A percentile compares a stretch with the other conserved stretches of the same genome.
Conservation (phyloP, 768 basidiomycete genomes). For the Russula earlei region DNA sequence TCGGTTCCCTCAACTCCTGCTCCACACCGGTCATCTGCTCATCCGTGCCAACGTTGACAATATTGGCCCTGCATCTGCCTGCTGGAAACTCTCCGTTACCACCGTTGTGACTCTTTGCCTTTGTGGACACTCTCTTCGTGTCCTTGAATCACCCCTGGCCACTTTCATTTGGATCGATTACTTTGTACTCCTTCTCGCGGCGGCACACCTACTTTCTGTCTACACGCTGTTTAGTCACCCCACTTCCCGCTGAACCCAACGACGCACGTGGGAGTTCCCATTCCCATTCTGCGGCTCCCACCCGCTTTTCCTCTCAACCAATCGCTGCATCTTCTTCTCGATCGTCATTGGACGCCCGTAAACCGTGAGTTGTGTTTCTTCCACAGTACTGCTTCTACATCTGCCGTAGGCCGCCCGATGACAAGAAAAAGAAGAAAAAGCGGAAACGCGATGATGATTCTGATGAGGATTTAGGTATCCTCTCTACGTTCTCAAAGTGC, state of each 20-base stretch:
- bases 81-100: not conserved
- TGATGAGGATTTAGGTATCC: slow-evolving; percentile 52
- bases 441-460: slow-evolving; percentile 73
- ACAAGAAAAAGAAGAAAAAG: slow-evolving; percentile 79
- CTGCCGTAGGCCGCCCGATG: slow-evolving; percentile 32
- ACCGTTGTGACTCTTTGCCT: not conserved
- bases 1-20: slow-evolving; percentile 1
- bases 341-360: slow-evolving; percentile 54
- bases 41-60: not conserved
- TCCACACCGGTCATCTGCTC: not conserved
- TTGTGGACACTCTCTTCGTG: not conserved
- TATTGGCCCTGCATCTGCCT: not conserved
- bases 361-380: slow-evolving; percentile 36
- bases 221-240: slow-evolving; percentile 31
- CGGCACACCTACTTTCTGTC: too few species aligned
- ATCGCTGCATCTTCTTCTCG: slow-evolving; percentile 36
- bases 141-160: not conserved
- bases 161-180: not conserved
- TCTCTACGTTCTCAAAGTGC: slow-evolving; percentile 1
- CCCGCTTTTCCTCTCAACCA: slow-evolving; percentile 36
- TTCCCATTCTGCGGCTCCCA: slow-evolving; percentile 34
- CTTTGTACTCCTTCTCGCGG: not conserved
- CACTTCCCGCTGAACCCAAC: slow-evolving; percentile 38
- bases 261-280: slow-evolving; percentile 14
- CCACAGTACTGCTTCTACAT: slow-evolving; percentile 7